Base-by-base conservation (phyloP, 352 stramenopile species). In the Phytopythium litorale region DNA sequence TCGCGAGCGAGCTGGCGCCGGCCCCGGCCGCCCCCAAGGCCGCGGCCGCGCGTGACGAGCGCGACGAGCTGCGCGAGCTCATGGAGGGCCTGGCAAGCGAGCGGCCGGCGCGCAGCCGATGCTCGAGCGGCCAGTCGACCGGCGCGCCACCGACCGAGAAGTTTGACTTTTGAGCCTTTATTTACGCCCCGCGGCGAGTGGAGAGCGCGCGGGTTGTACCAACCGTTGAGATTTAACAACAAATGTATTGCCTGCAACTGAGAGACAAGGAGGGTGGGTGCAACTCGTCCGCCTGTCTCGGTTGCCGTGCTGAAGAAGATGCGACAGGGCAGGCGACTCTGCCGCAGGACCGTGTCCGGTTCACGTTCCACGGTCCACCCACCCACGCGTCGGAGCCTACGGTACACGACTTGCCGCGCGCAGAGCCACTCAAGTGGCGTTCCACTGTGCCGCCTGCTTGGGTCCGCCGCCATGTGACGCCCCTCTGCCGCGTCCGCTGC, bases 61-160 rank as follows among this genome's bases (percentile, higher is more conserved):
- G 71, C n/a, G 67, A 77, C 6, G 80, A 88, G 56, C 67, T 86
- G 51, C 82, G 80, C 16, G 72, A 84, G 43, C 63, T 89, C 3
- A 78, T 89, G 59, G 78, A 89, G 60, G 70, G 76, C 2, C 56
- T 91, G 11, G 69, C 64, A 11, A 76, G 72, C 37, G 60, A 33
- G 28, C 62, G 70, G 35, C 80, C 79, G 4, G 53, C 76, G 46
- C 76, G 76, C 51, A 81, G 72, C 48, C 76, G 76, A 4, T 83
- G 73, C 56, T 83, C 74, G 15, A 86, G 76, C 53, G 76, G 76
- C 0, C 76, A 86, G 56, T 86, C 76, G 19, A 81, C 64, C 30
- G 76, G 76, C n/a, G 76, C 76, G 18, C 76, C 75, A 11, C 76
- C 73, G 1, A 75, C 72, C 42, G 76, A 85, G 45, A 85, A 77